phyloP scores from a whole-genome alignment of 2,329 filamentous ascomycete genomes.

The Furcasterigmium sp. region DNA sequence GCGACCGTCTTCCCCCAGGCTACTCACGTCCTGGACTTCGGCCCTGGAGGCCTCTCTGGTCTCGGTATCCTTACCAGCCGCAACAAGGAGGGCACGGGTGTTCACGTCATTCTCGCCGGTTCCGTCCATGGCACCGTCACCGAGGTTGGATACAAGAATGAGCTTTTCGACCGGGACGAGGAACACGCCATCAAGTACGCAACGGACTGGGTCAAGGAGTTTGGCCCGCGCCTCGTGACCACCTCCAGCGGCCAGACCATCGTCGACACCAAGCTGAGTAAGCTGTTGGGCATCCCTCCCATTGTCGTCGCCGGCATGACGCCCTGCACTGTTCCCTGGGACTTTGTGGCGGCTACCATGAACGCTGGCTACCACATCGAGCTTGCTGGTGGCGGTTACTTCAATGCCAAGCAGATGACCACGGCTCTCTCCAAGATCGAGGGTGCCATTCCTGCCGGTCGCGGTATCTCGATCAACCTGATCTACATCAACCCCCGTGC shows the following conservation, averaged over 20 bases:
- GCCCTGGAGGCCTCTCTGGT: slow-evolving; percentile 93
- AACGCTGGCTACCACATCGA: slow-evolving; percentile 94
- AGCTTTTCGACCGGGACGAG: slow-evolving; percentile 93
- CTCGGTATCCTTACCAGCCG: slow-evolving; percentile 94
- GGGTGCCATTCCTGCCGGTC: slow-evolving; percentile 73
- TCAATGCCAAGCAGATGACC: slow-evolving; percentile 76
- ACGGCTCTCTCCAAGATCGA: slow-evolving; percentile 81
- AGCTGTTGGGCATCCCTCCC: slow-evolving; percentile 77
- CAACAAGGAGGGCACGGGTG: slow-evolving; percentile 97
- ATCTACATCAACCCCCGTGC: slow-evolving; percentile 88
- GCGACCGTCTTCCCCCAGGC: slow-evolving; percentile 87
- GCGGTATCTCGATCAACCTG: slow-evolving; percentile 83
- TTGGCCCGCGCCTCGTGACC: slow-evolving; percentile 86
- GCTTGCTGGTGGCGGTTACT: slow-evolving; percentile 85
- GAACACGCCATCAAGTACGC: slow-evolving; percentile 93
- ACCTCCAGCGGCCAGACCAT: slow-evolving; percentile 85
- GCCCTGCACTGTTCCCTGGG: slow-evolving; percentile 81
- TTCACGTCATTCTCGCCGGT: slow-evolving; percentile 91
- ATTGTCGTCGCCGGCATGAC: slow-evolving; percentile 95
- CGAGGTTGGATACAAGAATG: slow-evolving; percentile 96
- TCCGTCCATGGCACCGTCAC: slow-evolving; percentile 84
- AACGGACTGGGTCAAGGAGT: slow-evolving; percentile 96
- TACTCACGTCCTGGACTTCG: slow-evolving; percentile 94
- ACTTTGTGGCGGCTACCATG: slow-evolving; percentile 90
- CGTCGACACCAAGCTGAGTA: slow-evolving; percentile 95